Base-by-base conservation (phyloP, 192 early-diverging fungal species). In the Podila minutissima region DNA sequence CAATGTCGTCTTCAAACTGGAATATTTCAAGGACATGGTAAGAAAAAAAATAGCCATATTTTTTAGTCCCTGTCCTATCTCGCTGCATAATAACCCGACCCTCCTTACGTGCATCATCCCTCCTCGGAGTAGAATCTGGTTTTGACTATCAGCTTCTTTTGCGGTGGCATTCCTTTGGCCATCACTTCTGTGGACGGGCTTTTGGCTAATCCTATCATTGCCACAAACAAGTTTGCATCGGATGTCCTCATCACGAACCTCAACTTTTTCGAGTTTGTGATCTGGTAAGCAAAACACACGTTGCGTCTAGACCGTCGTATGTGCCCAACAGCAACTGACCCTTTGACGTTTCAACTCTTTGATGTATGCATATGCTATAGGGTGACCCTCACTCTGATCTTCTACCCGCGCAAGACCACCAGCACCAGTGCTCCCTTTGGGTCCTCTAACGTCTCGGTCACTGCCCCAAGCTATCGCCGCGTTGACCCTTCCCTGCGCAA, bases 21-120 rank as follows among this genome's bases (percentile, higher is more conserved):
- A 81, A 46, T 81, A 81, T 61, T 81, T 81, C n/a, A 73, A 69
- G 41, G 77, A 81, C 35, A 81, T 81, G 77, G 77, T 81, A 81
- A 60, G 61, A 31, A 19, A 67, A 59, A 35, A 69, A 2, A n/a
- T 11, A 4, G 64, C 46, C 64, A 66, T 13, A 35, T 46, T n/a
- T 31, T 38, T 63, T 35, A 12, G 11, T 41, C 38, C 38, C 38
- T 13, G 11, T 17, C 15, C 15, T 17, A 37, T 3, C 41, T 17
- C 13, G 15, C 41, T 46, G 41, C 41, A 46, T 46, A 46, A 46
- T 15, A 15, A 26, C 59, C 24, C 24, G 4, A 6, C 31, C 15
- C 59, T 71, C 57, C 19, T 63, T 48, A 49, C 46, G n/a, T 11
- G 37, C 33, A 12, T 28, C 11, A 38, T 29, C 31, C 32, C 4